A percentile compares a stretch with the other conserved stretches of the same genome.
Conservation (phyloP, 805 yeast species). For the Geotrichum ghanense region DNA sequence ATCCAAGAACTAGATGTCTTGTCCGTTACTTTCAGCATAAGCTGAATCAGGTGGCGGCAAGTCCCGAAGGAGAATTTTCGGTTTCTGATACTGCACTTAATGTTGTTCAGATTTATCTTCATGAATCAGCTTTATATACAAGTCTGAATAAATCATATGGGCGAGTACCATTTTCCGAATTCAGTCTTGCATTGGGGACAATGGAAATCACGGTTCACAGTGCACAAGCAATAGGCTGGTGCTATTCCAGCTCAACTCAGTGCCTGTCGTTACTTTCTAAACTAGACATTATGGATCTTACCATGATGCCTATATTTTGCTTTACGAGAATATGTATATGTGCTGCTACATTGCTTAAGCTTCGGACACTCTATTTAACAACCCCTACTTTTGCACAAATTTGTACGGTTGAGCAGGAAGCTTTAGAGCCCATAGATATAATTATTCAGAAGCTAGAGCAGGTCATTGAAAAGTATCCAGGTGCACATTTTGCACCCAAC, state of each 20-base stretch:
- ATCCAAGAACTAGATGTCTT: neutral
- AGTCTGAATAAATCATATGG: constrained; percentile 17
- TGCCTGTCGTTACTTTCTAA: neutral
- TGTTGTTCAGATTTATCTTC: constrained; percentile 15
- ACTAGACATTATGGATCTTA: constrained; percentile 24
- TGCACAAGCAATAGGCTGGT: neutral
- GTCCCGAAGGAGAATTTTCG: neutral
- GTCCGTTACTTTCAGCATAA: constrained; percentile 1
- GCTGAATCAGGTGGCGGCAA: neutral
- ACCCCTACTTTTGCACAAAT: constrained; percentile 18
- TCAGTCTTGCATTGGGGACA: constrained; percentile 18
- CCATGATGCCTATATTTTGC: constrained; percentile 37
- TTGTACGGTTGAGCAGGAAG: constrained; percentile 15
- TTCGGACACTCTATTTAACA: constrained; percentile 21
- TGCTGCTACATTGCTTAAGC: constrained; percentile 23
- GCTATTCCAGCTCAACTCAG: neutral
- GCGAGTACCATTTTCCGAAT: constrained; percentile 27
- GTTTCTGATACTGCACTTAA: neutral
- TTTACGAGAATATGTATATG: constrained; percentile 20
- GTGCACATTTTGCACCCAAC: constrained; percentile 19
- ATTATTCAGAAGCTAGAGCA: constrained; percentile 14
- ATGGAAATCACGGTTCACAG: constrained; percentile 11
- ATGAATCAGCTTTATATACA: constrained; percentile 25
- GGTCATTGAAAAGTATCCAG: constrained; percentile 18
- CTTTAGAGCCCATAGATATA: constrained; percentile 14